Conservation (phyloP, 305 asterid genomes). For the Solanum hybrid region DNA sequence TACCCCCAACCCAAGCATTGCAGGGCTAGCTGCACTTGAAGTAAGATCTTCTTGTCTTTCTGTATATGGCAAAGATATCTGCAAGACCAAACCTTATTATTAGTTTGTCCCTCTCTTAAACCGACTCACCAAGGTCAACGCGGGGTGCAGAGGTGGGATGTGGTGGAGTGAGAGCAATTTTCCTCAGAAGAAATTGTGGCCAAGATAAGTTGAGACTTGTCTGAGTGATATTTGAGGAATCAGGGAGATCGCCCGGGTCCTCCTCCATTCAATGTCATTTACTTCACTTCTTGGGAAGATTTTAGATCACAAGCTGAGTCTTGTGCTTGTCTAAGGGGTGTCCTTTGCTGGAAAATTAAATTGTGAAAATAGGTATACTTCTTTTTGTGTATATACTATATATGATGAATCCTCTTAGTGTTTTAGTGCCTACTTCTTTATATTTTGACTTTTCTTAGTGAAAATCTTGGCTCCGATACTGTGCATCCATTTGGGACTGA, state of each 20-base stretch:
- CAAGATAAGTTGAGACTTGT: background rate
- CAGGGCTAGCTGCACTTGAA: constrained; percentile 15
- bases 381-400: background rate
- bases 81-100: background rate
- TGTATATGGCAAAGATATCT: background rate
- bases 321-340: background rate
- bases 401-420: background rate
- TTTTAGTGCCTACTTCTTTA: background rate
- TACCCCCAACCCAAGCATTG: constrained; percentile 28
- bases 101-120: background rate
- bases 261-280: background rate
- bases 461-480: background rate
- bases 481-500: background rate
- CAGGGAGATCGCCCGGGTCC: background rate
- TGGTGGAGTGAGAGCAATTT: background rate
- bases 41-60: background rate
- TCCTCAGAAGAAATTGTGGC: background rate
- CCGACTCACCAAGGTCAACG: background rate
- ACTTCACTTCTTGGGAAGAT: background rate
- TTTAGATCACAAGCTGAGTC: background rate
- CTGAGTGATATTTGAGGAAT: background rate
- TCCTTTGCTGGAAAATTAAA: background rate
- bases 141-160: background rate
- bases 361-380: background rate
- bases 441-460: background rate